Evolutionary conservation across 371 early-diverging fungal genomes (phyloP).

Genomic region (Paraphysoderma sedebokerense): DNA sequence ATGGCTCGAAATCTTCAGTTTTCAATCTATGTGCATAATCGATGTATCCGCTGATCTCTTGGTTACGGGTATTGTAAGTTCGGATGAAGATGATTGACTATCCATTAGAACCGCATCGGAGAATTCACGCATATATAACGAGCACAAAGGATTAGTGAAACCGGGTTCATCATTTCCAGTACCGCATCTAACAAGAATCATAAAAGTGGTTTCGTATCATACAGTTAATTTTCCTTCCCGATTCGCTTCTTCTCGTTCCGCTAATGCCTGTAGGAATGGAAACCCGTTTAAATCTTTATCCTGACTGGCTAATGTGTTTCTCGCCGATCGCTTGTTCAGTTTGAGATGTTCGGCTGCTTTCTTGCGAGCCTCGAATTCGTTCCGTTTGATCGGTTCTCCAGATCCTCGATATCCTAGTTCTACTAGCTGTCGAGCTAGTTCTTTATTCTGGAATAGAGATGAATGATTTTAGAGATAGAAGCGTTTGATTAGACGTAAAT

Average conservation of each 20-base stretch:
- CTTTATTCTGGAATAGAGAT: slow-evolving; percentile 20
- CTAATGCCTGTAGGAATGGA: slow-evolving; percentile 26
- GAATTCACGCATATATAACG: not conserved
- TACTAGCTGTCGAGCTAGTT: slow-evolving; percentile 34
- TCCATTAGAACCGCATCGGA: not conserved
- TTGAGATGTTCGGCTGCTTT: slow-evolving; percentile 22
- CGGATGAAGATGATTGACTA: slow-evolving; percentile 32
- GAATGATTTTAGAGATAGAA: not conserved
- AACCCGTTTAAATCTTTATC: slow-evolving; percentile 17
- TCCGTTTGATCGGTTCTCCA: slow-evolving; percentile 32
- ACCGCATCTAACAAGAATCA: not conserved
- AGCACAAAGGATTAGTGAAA: not conserved
- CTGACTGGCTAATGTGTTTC: slow-evolving; percentile 21
- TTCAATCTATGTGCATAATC: slow-evolving; percentile 34
- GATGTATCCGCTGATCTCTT: slow-evolving; percentile 33
- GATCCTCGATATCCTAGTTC: slow-evolving; percentile 34
- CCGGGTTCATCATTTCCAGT: not conserved
- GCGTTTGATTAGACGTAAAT: not conserved
- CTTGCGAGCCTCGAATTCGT: slow-evolving; percentile 29
- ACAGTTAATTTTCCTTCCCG: slow-evolving; percentile 32
- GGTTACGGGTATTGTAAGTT: slow-evolving; percentile 19
- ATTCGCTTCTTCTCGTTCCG: slow-evolving; percentile 33
- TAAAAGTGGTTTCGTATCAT: no score
- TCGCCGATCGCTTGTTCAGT: slow-evolving; percentile 11
- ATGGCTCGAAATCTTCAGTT: slow-evolving; percentile 28